phyloP scores from a whole-genome alignment of 2,329 filamentous ascomycete genomes.

The Aspergillus chevalieri region DNA sequence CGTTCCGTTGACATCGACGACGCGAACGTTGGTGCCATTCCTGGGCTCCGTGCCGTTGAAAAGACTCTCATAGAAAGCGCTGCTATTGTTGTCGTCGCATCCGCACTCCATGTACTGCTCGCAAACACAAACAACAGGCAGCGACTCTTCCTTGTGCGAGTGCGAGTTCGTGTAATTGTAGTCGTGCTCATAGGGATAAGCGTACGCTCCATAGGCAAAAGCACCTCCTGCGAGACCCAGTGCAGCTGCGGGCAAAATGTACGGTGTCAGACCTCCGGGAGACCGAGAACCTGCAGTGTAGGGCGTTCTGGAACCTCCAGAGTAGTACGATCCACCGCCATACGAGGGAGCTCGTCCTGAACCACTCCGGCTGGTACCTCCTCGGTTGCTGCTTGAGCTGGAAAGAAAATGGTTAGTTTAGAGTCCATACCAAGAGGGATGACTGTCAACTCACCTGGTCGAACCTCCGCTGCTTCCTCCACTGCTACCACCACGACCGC shows the following conservation, averaged over 20 bases:
- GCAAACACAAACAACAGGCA: conserved; percentile 54
- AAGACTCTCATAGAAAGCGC: conserved; percentile 37
- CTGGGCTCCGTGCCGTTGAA: conserved; percentile 35
- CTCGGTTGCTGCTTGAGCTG: conserved; percentile 21
- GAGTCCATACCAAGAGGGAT: not conserved
- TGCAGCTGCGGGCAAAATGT: conserved; percentile 43
- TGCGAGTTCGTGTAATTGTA: conserved; percentile 42
- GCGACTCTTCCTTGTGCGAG: conserved; percentile 41
- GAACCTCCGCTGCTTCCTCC: conserved; percentile 15
- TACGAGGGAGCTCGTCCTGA: conserved; percentile 42
- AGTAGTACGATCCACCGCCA: conserved; percentile 49
- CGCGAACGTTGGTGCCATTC: conserved; percentile 35
- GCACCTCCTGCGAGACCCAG: conserved; percentile 47
- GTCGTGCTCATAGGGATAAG: conserved; percentile 51
- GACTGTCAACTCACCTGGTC: conserved; percentile 13
- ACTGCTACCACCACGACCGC: conserved; percentile 15
- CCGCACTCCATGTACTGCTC: conserved; percentile 50
- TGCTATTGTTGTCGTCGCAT: conserved; percentile 48
- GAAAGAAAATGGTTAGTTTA: not conserved
- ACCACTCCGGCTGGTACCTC: conserved; percentile 28
- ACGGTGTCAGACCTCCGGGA: conserved; percentile 45
- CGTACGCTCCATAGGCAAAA: conserved; percentile 52
- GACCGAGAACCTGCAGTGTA: conserved; percentile 44
- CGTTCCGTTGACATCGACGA: conserved; percentile 39
- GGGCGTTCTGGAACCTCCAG: conserved; percentile 48